phyloP scores from a whole-genome alignment of 176 grass and related monocot genomes.

The Oryza meridionalis region DNA sequence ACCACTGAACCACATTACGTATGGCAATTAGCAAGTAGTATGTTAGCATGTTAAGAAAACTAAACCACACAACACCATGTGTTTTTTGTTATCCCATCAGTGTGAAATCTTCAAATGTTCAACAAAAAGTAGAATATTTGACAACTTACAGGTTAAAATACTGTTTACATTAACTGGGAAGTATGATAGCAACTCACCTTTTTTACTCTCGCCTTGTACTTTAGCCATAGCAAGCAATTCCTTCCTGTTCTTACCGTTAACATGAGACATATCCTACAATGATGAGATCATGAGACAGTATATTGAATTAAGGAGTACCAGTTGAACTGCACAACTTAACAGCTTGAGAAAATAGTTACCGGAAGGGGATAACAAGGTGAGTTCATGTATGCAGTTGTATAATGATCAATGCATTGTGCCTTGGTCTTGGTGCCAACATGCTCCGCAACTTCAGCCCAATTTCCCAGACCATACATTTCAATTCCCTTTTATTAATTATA shows the following conservation, averaged over 20 bases:
- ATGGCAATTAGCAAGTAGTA: conserved; percentile 11
- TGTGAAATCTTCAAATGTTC: not conserved
- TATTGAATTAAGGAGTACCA: conserved; percentile 40
- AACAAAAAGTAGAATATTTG: conserved; percentile 22
- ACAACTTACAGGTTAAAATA: not conserved
- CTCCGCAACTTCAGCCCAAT: conserved; percentile 94
- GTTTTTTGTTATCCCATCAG: not conserved
- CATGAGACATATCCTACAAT: conserved; percentile 91
- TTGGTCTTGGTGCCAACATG: conserved; percentile 98
- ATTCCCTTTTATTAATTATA: conserved; percentile 73
- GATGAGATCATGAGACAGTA: conserved; percentile 20
- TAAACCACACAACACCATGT: conserved; percentile 3
- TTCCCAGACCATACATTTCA: conserved; percentile 99
- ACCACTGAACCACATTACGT: not conserved
- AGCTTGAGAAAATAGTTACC: conserved; percentile 53
- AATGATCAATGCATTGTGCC: conserved; percentile 97
- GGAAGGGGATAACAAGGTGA: conserved; percentile 99
- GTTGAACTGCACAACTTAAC: conserved; percentile 28
- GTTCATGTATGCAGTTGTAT: conserved; percentile 87
- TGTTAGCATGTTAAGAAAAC: conserved; percentile 12
- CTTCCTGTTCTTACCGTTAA: conserved; percentile 98
- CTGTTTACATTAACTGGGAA: conserved; percentile 20
- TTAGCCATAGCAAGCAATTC: conserved; percentile 99
- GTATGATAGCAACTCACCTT: conserved; percentile 57
- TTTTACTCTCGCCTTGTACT: conserved; percentile 94